phyloP scores from a whole-genome alignment of 768 basidiomycete species.

The Epithele typhae region DNA sequence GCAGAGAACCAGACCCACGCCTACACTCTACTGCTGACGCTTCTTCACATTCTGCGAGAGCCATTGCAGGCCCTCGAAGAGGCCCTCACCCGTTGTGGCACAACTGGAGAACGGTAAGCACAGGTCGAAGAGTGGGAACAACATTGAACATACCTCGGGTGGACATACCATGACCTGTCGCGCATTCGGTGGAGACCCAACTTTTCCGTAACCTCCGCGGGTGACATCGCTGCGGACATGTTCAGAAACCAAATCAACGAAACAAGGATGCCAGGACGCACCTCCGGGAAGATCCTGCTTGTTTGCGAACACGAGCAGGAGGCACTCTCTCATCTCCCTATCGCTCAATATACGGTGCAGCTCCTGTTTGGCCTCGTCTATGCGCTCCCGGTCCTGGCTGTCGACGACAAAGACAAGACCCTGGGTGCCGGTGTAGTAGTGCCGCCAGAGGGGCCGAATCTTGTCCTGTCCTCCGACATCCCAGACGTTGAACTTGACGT shows the following conservation, averaged over 20 bases:
- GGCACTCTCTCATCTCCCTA: constrained; percentile 96
- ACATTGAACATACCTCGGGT: constrained; percentile 71
- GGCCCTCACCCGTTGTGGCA: constrained; percentile 93
- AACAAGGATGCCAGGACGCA: constrained; percentile 34
- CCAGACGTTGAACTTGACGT: constrained; percentile 94
- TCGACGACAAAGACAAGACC: constrained; percentile 98
- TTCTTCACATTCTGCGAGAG: constrained; percentile 96
- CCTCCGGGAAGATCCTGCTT: constrained; percentile 98
- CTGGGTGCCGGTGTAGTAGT: constrained; percentile 99
- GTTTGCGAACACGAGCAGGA: constrained; percentile 97
- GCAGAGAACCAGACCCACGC: constrained; percentile 8
- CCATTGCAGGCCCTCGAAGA: constrained; percentile 98
- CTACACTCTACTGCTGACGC: constrained; percentile 53
- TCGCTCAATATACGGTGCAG: constrained; percentile 94
- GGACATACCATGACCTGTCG: constrained; percentile 98
- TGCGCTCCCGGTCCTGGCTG: constrained; percentile 90
- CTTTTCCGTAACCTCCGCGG: constrained; percentile 97
- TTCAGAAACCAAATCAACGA: background rate
- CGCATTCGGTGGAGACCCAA: constrained; percentile 93
- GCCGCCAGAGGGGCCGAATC: constrained; percentile 96
- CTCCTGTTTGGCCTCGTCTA: constrained; percentile 96
- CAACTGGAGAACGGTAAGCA: constrained; percentile 50
- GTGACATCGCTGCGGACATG: constrained; percentile 89
- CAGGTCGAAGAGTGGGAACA: background rate
- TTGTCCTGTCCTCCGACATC: constrained; percentile 99